Evolutionary conservation across 768 basidiomycete species (phyloP).

Genomic region (Podaxis carcinomalis): DNA sequence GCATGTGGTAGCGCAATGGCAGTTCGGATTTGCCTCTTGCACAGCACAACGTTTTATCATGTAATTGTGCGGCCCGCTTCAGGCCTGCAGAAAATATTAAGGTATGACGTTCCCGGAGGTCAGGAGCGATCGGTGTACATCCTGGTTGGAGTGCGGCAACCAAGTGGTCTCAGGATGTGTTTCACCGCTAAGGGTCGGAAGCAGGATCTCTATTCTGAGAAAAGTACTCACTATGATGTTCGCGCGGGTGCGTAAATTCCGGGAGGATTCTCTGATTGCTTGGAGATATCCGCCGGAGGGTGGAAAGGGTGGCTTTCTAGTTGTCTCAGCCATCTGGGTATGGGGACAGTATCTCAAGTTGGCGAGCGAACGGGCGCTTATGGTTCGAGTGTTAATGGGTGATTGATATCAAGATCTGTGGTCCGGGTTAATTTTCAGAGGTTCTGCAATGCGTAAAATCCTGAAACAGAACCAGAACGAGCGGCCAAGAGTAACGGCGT

Average conservation of each 20-base stretch:
- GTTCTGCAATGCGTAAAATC: not conserved
- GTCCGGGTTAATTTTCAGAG: not conserved
- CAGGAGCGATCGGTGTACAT: too few species aligned
- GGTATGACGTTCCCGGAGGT: too few species aligned
- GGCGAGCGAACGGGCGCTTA: not conserved
- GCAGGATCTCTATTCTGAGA: not conserved
- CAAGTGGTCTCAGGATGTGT: not conserved
- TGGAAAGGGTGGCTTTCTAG: slow-evolving; percentile 31
- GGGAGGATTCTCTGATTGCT: slow-evolving; percentile 51
- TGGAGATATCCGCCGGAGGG: slow-evolving; percentile 43
- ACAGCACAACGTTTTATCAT: not conserved
- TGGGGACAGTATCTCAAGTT: not conserved
- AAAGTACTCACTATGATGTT: slow-evolving; percentile 45
- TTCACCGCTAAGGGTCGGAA: not conserved
- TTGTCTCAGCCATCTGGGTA: not conserved
- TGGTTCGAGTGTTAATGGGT: not conserved
- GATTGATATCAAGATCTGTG: not conserved
- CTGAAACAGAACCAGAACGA: not conserved
- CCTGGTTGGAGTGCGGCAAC: not conserved
- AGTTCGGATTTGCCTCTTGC: not conserved
- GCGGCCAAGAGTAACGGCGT: not conserved
- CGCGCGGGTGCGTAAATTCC: slow-evolving; percentile 39
- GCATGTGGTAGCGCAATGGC: not conserved
- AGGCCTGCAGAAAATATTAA: too few species aligned
- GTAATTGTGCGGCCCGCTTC: too few species aligned